Base-by-base conservation (phyloP, 75 land plant species). In the Azolla pinnata region DNA sequence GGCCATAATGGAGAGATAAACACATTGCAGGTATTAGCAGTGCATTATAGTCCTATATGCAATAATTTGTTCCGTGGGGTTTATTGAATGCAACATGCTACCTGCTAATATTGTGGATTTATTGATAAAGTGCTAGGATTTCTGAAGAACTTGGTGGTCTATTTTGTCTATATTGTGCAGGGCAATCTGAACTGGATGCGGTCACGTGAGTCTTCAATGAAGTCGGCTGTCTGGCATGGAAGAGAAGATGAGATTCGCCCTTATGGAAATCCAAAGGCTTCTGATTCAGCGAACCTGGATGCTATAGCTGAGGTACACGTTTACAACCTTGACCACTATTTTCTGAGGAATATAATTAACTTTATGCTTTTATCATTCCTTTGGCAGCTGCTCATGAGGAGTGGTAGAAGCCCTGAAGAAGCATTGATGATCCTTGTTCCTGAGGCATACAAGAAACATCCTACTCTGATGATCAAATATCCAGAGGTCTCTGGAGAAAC, bases 1-100 rank as follows among this genome's bases (percentile, higher is more conserved):
- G 99, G 99, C 5, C 99, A 95, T 64, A 95, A 95, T 72, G 99
- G 99, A 67, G 99, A 95, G 75, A 95, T 95, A 38, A 95, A 95
- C 51, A 95, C 99, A n/a, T 70, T 95, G 52, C 99, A 95, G 99
- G 99, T 93, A 46, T 46, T n/a, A n/a, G n/a, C n/a, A n/a, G n/a
- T n/a, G n/a, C 42, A 38, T 38, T 38, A 7, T 7, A 38, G 42
- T 7, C 7, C 10, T 7, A 14, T 14, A 7, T 38, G 42, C 7
- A 14, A 38, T 7, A 38, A 38, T 14, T 38, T 38, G 7, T 38
- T 38, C 42, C 14, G 42, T 29, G 7, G 54, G 19, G 54, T n/a
- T 19, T 51, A 24, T 51, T 8, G 5, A 8, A 51, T 51, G 54
- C 24, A n/a, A n/a, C n/a, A n/a, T n/a, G n/a, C n/a, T n/a, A n/a